Evolutionary conservation across 2,329 filamentous ascomycete genomes (phyloP), one percentile per base, ranked within the genome.

Genomic region (Penicillium capsulatum): DNA sequence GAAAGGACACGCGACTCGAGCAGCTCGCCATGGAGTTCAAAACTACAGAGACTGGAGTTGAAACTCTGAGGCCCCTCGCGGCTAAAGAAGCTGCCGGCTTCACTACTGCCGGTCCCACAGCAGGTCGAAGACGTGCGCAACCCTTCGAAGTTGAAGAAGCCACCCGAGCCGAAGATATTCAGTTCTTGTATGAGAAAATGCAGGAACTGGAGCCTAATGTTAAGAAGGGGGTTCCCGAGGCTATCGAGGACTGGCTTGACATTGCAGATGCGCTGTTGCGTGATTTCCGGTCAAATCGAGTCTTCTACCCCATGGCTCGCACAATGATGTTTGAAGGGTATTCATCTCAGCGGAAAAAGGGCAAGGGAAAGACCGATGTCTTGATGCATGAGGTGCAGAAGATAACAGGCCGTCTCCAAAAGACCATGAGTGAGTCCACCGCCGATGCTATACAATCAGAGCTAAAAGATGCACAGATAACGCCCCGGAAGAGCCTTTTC

Each of bases 211-310:
- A 73, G 7, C 64, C 70, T 16, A 64, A 55, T 11, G 66, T 77
- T 42, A 69, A 75, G 45, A 59, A 62, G 15, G 75, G 74, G 7
- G 67, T 77, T 17, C 58, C 68, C 16, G 66, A 70, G 28, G 72
- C 73, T 3, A 68, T 70, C 5, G 68, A 73, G 27, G 72, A 77
- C 34, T 82, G 78, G 70, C 66, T 82, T 10, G 74, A 79, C 34
- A 75, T 76, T 44, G 77, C 78, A 0, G 70, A 74, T 44, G 71
- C 72, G 41, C 66, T 83, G 41, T 65, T 81, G 29, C 72, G 77
- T 37, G 78, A 80, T 41, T 84, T 83, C 52, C 70, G 74, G 6
- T 72, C 72, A 7, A 80, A 80, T 45, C 72, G 75, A 34, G 65
- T 73, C 3, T 80, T 83, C 58, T 83, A 78, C 55, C 75, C 76